Base-by-base conservation (phyloP, 352 stramenopile genomes). In the Pythium sukuiense region DNA sequence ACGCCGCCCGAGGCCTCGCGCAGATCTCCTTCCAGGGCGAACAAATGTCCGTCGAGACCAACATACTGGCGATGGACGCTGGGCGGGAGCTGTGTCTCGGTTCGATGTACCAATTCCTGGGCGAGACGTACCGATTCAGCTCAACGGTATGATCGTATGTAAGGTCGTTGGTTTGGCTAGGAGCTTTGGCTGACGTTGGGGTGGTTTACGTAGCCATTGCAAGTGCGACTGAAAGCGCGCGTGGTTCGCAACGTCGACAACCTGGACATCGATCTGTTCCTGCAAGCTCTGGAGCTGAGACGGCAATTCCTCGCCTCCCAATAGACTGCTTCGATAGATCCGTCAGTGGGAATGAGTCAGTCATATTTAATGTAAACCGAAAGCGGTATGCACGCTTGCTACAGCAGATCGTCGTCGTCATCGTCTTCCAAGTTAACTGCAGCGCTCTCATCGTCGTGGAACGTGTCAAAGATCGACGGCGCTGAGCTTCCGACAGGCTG, bases 71-170 rank as follows among this genome's bases (percentile, higher is more conserved):
- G 30, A 67, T 85, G 29, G 73, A 80, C 32, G 67, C 48, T 6
- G 62, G 77, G 26, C 59, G 89, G n/a, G 77, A 82, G 13, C 70
- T 95, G 64, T 72, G 72, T 13, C 59, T 93, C 16, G 83, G 83
- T 24, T 90, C 85, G 37, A 86, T 93, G 83, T 93, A 91, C 43
- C 87, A 95, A 61, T 93, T 95, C 55, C 60, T 95, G 3, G 87
- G 87, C 16, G 87, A 95, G 61, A 93, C 87, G 13, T 82, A 90
- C 60, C 67, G 67, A 8, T 26, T 52, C 16, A 50, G 46, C 8
- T 59, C 65, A 13, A 56, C 71, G 66, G 77, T 85, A 72, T 2
- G 69, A 41, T 48, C 33, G 13, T 39, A 12, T 39, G 9, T 39
- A 12, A 6, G 9, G 33, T 8, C 8, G 33, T 39, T 12, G 9